These are phyloP conservation scores for Plasmodium knowlesi DNA, from an alignment of 169 alveolate species.

Conservation along the genomic window DNA sequence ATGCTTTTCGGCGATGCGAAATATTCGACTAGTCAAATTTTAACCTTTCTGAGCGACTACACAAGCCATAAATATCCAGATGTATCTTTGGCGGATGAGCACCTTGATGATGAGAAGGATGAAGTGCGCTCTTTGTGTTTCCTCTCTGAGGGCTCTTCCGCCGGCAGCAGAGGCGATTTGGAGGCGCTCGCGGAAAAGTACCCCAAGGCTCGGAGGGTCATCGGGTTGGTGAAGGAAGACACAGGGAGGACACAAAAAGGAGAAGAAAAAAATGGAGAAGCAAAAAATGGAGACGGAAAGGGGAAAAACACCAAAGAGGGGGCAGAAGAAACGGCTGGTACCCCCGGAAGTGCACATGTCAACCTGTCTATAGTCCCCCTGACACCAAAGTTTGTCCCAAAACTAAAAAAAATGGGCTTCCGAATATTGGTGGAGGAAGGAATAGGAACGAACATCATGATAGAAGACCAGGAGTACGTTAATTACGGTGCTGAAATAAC, in stretches of 20 bases:
- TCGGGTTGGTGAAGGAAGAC: slow-evolving; percentile 82
- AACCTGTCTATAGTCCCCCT: slow-evolving; percentile 82
- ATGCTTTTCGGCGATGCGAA: slow-evolving; percentile 94
- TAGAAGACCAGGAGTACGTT: slow-evolving; percentile 80
- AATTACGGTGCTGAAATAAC: slow-evolving; percentile 83
- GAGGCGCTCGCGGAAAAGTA: slow-evolving; percentile 77
- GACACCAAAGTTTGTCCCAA: slow-evolving; percentile 87
- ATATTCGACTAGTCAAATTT: slow-evolving; percentile 82
- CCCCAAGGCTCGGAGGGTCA: slow-evolving; percentile 80
- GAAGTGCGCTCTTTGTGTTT: slow-evolving; percentile 46
- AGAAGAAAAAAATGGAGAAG: neutral
- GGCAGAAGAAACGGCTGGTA: neutral
- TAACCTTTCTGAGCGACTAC: slow-evolving; percentile 74
- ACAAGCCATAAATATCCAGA: slow-evolving; percentile 49
- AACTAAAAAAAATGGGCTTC: slow-evolving; percentile 86
- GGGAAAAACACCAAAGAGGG: neutral
- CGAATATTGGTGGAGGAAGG: slow-evolving; percentile 87
- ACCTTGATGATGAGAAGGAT: slow-evolving; percentile 17
- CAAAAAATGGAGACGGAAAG: neutral
- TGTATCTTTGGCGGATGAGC: slow-evolving; percentile 10
- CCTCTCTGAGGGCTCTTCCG: slow-evolving; percentile 15
- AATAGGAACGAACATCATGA: slow-evolving; percentile 88
- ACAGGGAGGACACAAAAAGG: neutral
- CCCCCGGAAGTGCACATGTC: neutral
- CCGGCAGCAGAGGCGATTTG: slow-evolving; percentile 53